Percentiles rank a stretch among this genome's conserved stretches.
Evolutionary conservation across 495 filamentous ascomycete genomes (phyloP).

Genomic region (Neurospora tetraspora): DNA sequence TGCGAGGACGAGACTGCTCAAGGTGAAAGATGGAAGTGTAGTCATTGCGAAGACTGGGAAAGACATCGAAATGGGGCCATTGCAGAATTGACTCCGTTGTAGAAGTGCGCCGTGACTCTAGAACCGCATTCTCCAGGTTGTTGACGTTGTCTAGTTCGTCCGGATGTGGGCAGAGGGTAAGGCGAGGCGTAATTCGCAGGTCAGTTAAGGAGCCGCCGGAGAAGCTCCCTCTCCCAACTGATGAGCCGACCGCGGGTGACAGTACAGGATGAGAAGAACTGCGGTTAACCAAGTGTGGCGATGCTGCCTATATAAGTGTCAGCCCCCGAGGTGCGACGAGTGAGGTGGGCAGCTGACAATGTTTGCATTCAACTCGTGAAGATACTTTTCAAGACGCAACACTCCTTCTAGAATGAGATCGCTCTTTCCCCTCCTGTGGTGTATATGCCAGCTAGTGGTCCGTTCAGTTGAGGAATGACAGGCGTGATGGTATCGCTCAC

Average conservation of each 20-base stretch:
- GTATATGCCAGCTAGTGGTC: background rate
- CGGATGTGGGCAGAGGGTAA: background rate
- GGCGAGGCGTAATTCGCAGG: background rate
- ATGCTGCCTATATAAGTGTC: background rate
- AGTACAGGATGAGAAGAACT: background rate
- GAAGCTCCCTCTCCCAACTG: slow-evolving; percentile 6
- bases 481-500: slow-evolving; percentile 1
- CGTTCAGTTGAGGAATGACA: background rate
- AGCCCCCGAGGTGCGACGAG: background rate
- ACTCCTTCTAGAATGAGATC: slow-evolving; percentile 27
- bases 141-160: slow-evolving; percentile 1
- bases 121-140: slow-evolving; percentile 22
- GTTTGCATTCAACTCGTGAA: slow-evolving; percentile 18
- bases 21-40: slow-evolving; percentile 26
- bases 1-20: slow-evolving; percentile 15
- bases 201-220: slow-evolving; percentile 12
- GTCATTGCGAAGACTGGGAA: slow-evolving; percentile 19
- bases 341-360: slow-evolving; percentile 2
- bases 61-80: slow-evolving; percentile 21
- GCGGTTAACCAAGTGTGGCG: background rate
- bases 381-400: slow-evolving; percentile 19
- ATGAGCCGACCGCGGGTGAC: slow-evolving; percentile 1
- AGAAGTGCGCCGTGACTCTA: slow-evolving; percentile 22
- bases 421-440: slow-evolving; percentile 22
- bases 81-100: slow-evolving; percentile 24